phyloP scores from a whole-genome alignment of 805 yeast genomes.

The Lipomyces orientalis region DNA sequence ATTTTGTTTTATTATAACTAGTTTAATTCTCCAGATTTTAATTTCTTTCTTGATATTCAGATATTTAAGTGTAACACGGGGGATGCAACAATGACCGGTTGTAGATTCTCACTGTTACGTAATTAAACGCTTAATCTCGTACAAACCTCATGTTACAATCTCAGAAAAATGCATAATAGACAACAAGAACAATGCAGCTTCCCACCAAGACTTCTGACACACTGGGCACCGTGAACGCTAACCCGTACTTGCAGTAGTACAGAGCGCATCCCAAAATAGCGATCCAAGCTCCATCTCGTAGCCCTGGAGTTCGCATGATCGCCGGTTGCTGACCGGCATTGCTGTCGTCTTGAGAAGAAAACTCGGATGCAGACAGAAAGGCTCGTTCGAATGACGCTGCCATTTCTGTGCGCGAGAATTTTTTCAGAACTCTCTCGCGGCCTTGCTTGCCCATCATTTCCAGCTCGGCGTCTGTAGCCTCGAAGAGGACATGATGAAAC shows the following conservation, averaged over 20 bases:
- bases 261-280: constrained; percentile 24
- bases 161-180: constrained; percentile 26
- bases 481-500: constrained; percentile 41
- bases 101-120: not conserved
- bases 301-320: constrained; percentile 10
- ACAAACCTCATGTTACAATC: not conserved
- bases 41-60: not conserved
- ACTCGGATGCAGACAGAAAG: constrained; percentile 8
- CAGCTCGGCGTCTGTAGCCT: constrained; percentile 36
- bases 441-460: constrained; percentile 45
- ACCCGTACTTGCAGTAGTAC: constrained; percentile 35
- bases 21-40: not conserved
- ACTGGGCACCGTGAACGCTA: constrained; percentile 17
- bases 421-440: constrained; percentile 41
- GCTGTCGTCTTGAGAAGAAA: not conserved
- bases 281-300: constrained; percentile 26
- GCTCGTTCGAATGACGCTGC: constrained; percentile 24
- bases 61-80: not conserved
- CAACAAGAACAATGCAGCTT: constrained; percentile 20
- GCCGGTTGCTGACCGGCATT: constrained; percentile 14
- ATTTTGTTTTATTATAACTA: constrained; percentile 5
- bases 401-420: constrained; percentile 43
- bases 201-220: constrained; percentile 19
- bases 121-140: not conserved
- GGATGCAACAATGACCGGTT: not conserved